Conservation (phyloP, 139 green algal genomes). For the Mesostigma viride region DNA sequence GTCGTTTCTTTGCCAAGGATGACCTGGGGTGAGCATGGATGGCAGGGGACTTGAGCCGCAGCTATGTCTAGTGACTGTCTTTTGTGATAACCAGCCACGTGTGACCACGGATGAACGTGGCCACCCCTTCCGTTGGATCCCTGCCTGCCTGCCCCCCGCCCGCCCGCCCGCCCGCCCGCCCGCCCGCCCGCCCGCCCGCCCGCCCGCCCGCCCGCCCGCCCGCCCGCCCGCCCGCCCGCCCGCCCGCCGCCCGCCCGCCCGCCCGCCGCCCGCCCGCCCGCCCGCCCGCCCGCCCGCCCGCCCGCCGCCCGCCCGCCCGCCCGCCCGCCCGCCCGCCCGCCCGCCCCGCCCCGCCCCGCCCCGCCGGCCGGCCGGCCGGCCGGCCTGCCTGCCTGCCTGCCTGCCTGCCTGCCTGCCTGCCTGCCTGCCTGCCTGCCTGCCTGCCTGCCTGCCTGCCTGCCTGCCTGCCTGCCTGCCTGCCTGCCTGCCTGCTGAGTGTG, state of each 20-base stretch:
- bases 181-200: neutral
- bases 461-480: too few relatives aligned
- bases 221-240: neutral
- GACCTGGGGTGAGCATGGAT: conserved; percentile 51
- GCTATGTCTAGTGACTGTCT: neutral
- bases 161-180: neutral
- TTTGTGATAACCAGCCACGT: neutral
- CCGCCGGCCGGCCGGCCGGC: too few relatives aligned
- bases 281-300: neutral
- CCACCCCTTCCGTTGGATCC: neutral
- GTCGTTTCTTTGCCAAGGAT: conserved; percentile 50
- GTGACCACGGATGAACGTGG: neutral
- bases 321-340: too few relatives aligned
- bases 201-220: neutral
- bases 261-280: neutral
- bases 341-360: too few relatives aligned
- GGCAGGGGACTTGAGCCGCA: neutral
- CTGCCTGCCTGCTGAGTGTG: too few relatives aligned
- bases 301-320: too few relatives aligned
- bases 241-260: neutral
- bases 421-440: too few relatives aligned
- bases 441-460: too few relatives aligned
- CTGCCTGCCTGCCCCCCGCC: too few relatives aligned
- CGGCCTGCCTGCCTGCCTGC: too few relatives aligned
- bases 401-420: too few relatives aligned